Percentiles rank a stretch among this genome's conserved stretches.
phyloP scores from a whole-genome alignment of 768 basidiomycete species.

The Mrakia blollopis region DNA sequence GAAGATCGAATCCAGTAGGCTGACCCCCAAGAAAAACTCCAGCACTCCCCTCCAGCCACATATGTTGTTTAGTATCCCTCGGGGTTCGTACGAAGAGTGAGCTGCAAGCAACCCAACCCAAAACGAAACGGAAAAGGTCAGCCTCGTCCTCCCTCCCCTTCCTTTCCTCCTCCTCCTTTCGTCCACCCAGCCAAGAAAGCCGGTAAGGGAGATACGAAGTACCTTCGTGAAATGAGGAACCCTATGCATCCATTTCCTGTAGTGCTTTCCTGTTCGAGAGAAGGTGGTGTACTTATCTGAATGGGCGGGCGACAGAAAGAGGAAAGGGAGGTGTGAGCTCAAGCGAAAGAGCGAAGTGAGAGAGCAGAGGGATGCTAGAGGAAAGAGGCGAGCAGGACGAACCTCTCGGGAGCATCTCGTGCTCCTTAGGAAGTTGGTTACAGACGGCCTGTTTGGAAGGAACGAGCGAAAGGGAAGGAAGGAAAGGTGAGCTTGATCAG shows the following conservation, averaged over 20 bases:
- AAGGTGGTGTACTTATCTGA: constrained; percentile 93
- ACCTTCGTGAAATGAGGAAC: constrained; percentile 97
- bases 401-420: constrained; percentile 75
- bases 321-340: neutral
- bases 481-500: neutral
- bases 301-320: neutral
- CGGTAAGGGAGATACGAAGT: constrained; percentile 41
- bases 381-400: constrained; percentile 16
- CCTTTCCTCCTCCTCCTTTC: neutral
- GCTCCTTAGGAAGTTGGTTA: constrained; percentile 80
- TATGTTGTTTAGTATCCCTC: constrained; percentile 66
- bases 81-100: constrained; percentile 81
- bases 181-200: neutral
- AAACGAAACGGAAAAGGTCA: neutral
- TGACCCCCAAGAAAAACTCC: no score
- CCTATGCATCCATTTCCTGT: constrained; percentile 92
- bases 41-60: no score
- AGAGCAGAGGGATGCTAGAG: neutral
- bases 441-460: constrained; percentile 56
- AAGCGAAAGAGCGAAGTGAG: no score
- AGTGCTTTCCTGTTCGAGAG: constrained; percentile 61
- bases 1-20: no score
- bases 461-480: neutral
- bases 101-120: constrained; percentile 46
- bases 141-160: neutral